phyloP scores from a whole-genome alignment of 768 basidiomycete species.

The Lepiota brunneoincarnata region DNA sequence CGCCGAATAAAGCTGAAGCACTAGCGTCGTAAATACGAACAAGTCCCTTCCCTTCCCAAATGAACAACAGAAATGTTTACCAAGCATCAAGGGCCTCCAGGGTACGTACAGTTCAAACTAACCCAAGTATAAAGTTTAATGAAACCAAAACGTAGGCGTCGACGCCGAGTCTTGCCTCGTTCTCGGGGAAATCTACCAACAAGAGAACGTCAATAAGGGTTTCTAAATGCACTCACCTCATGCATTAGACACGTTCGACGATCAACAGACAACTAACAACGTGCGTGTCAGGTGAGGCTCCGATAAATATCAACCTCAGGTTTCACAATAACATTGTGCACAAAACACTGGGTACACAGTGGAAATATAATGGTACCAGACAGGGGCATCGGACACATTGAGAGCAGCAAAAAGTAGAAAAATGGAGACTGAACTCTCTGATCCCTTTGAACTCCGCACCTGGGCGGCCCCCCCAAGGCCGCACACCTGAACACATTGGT shows the following conservation, averaged over 20 bases:
- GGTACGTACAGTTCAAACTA: not conserved
- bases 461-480: not conserved
- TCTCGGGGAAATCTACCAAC: not conserved
- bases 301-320: constrained; percentile 3
- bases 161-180: not conserved
- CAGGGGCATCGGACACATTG: not conserved
- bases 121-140: constrained; percentile 1
- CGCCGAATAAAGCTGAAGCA: not conserved
- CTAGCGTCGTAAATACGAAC: not conserved
- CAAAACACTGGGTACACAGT: constrained; percentile 7
- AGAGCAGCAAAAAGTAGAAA: not conserved
- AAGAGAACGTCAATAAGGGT: constrained; percentile 1
- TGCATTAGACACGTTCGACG: not conserved
- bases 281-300: not conserved
- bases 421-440: constrained; percentile 10
- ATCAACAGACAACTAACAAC: constrained; percentile 3
- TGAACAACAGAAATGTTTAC: not conserved
- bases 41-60: not conserved
- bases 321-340: constrained; percentile 8
- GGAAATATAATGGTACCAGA: constrained; percentile 4
- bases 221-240: constrained; percentile 4
- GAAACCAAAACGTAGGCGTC: not conserved
- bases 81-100: not conserved
- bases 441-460: not conserved
- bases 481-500: not conserved